Evolutionary conservation across 371 early-diverging fungal genomes (phyloP).

Genomic region (Lichtheimia ornata): DNA sequence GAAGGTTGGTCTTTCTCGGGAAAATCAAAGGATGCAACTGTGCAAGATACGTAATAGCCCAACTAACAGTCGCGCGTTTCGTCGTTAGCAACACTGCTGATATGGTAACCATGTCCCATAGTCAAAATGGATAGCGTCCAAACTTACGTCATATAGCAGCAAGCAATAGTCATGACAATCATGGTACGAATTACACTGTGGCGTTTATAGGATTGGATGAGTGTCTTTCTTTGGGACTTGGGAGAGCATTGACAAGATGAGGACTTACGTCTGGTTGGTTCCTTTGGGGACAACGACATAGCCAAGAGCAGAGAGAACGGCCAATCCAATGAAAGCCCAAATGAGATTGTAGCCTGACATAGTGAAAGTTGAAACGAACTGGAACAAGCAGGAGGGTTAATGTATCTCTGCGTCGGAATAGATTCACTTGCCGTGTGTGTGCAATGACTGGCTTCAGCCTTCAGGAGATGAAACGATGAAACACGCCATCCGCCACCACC

Average conservation of each 20-base stretch:
- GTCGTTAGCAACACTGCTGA: neutral
- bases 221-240: neutral
- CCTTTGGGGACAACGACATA: slow-evolving; percentile 61
- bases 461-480: no score
- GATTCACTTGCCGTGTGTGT: no score
- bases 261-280: slow-evolving; percentile 61
- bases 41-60: slow-evolving; percentile 76
- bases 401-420: no score
- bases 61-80: slow-evolving; percentile 44
- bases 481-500: no score
- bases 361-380: neutral
- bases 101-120: neutral
- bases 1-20: slow-evolving; percentile 67
- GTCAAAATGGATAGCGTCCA: neutral
- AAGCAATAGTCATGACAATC: slow-evolving; percentile 67
- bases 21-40: slow-evolving; percentile 72
- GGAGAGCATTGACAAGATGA: neutral
- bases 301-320: slow-evolving; percentile 40
- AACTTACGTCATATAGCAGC: slow-evolving; percentile 66
- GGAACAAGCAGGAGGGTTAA: no score
- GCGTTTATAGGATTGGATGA: neutral
- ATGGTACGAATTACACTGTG: slow-evolving; percentile 66
- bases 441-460: no score
- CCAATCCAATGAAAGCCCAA: slow-evolving; percentile 52
- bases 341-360: slow-evolving; percentile 63